Base-by-base conservation (phyloP, 2,329 filamentous ascomycete genomes). In the Stagonosporopsis chrysanthemi region DNA sequence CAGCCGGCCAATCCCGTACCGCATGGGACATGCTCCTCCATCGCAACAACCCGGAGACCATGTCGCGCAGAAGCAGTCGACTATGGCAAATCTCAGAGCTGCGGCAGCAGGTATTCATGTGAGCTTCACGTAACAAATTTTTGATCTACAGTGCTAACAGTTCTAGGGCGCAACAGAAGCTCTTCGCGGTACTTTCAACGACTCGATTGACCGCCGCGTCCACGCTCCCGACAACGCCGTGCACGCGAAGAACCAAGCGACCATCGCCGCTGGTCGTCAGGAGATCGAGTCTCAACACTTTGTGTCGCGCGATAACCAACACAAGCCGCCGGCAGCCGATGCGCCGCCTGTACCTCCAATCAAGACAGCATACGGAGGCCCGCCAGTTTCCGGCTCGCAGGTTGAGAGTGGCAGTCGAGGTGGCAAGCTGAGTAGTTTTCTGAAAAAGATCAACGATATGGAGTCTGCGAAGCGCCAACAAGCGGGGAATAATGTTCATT, bases 101-200 rank as follows among this genome's bases (percentile, higher is more conserved):
- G 73, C 73, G 2, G 73, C 70, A 15, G 70, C 69, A 9, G 73
- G 73, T n/a, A 73, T 76, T 17, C 73, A 76, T 47, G 73, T 75
- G 68, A 65, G 71, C 33, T 11, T 35, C 14, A 22, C 1, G 5
- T 4, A 24, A 3, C 23, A n/a, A 4, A 26, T 31, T 31, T 31
- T 9, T 11, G 11, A 19, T 23, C 1, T 9, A 15, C 48, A 11
- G 22, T 48, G 48, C 64, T 62, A 15, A 68, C 19, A 41, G 15
- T 17, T 9, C 1, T 39, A 76, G 73, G 73, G 73, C 39, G 73
- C 72, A 17, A 66, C 73, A 45, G 73, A 76, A 63, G 68, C 73
- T 40, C 67, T 76, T 17, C 69, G 73, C 31, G 73, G 73, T 12
- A 75, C 72, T 3, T 65, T 76, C 35, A 75, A 75, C 42, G 64